Evolutionary conservation across 2,329 filamentous ascomycete genomes (phyloP).

Genomic region (Graphium sp.): DNA sequence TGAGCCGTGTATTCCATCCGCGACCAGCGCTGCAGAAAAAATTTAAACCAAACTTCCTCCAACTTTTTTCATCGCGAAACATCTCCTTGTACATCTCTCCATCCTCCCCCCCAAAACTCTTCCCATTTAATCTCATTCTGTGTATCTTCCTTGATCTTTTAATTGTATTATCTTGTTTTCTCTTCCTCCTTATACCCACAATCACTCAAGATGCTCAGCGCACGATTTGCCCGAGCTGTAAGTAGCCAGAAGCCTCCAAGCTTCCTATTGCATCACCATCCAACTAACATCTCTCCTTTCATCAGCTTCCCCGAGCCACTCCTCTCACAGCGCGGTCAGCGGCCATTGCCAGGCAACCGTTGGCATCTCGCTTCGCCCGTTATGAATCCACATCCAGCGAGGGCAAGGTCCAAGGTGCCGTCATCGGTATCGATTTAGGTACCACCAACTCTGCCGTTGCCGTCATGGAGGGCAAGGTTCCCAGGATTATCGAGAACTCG

Average conservation of each 20-base stretch:
- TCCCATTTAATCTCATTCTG: too few species aligned
- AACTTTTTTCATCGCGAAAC: conserved; percentile 11
- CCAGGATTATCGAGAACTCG: conserved; percentile 94
- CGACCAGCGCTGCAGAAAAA: too few species aligned
- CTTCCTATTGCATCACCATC: neutral
- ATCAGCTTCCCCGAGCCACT: conserved; percentile 61
- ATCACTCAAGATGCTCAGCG: conserved; percentile 49
- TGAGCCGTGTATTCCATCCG: too few species aligned
- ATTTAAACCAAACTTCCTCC: conserved; percentile 7
- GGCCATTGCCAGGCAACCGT: conserved; percentile 49
- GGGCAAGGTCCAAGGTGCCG: conserved; percentile 81
- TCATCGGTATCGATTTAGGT: conserved; percentile 93
- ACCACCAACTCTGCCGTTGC: conserved; percentile 97
- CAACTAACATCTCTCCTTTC: conserved; percentile 10
- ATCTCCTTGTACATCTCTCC: conserved; percentile 9
- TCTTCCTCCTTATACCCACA: conserved; percentile 12
- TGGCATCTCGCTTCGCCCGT: conserved; percentile 57
- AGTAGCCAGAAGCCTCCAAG: conserved; percentile 20
- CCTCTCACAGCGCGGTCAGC: conserved; percentile 52
- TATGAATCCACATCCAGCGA: conserved; percentile 54
- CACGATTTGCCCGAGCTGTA: conserved; percentile 61
- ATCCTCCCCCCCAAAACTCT: conserved; percentile 11
- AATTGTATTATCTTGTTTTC: conserved; percentile 15
- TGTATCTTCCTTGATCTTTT: conserved; percentile 16
- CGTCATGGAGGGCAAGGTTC: conserved; percentile 90